These are phyloP conservation scores for Penicillium pancosmium DNA, from an alignment of 495 filamentous ascomycete genomes.

Conservation along the genomic window DNA sequence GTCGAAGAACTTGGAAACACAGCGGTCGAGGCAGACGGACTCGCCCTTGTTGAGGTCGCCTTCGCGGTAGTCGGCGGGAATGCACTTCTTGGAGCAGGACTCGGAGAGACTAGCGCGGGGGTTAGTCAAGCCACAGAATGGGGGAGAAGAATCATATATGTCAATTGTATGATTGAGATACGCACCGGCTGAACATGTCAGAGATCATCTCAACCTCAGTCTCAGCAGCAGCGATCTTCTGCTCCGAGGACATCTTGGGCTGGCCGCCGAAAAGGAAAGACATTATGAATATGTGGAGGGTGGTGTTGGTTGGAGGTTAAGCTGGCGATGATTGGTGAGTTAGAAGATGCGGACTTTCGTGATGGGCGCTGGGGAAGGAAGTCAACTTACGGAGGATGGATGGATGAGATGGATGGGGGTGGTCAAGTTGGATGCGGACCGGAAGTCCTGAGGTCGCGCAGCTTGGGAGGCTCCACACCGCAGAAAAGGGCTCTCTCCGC, in stretches of 20 bases:
- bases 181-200: conserved; percentile 94
- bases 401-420: conserved; percentile 8
- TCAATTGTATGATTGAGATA: background rate
- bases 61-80: conserved; percentile 89
- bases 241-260: conserved; percentile 86
- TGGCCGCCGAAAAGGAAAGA: conserved; percentile 89
- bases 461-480: conserved; percentile 37
- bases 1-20: conserved; percentile 96
- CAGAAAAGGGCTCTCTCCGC: conserved; percentile 15
- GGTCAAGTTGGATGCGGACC: conserved; percentile 14
- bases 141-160: background rate
- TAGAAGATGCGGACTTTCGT: conserved; percentile 7
- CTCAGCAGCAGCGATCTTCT: conserved; percentile 95
- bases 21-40: conserved; percentile 95
- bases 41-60: conserved; percentile 97
- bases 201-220: conserved; percentile 90
- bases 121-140: background rate
- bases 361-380: background rate
- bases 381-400: conserved; percentile 9
- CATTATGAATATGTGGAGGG: conserved; percentile 59
- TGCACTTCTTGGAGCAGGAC: conserved; percentile 90
- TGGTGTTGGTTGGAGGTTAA: background rate
- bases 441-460: conserved; percentile 27
- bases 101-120: conserved; percentile 65
- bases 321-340: conserved; percentile 3